Evolutionary conservation across 2,329 filamentous ascomycete species (phyloP).

Genomic region (Escovopsis sp.): DNA sequence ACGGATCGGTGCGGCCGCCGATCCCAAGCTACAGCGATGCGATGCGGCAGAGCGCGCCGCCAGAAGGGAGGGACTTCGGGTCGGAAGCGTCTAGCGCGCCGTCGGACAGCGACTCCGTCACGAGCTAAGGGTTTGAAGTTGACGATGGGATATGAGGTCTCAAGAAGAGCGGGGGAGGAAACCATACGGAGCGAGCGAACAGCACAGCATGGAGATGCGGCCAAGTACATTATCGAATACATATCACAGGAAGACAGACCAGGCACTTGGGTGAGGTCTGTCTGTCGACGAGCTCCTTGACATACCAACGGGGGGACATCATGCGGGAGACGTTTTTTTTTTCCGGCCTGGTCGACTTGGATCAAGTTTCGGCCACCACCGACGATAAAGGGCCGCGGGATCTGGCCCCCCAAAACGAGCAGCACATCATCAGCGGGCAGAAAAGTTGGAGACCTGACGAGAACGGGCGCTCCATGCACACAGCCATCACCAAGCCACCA

Average conservation of each 20-base stretch:
- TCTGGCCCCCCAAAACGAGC: not conserved
- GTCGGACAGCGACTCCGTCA: constrained; percentile 3
- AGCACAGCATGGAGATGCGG: no score
- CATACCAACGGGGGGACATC: no score
- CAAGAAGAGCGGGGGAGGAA: not conserved
- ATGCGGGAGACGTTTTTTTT: no score
- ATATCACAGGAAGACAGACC: not conserved
- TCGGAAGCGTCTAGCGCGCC: constrained; percentile 7
- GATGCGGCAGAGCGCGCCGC: constrained; percentile 32
- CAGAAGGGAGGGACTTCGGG: constrained; percentile 11
- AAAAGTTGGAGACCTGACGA: no score
- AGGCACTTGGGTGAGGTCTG: not conserved
- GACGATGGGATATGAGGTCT: constrained; percentile 1
- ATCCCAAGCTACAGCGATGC: constrained; percentile 77
- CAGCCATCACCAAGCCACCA: no score
- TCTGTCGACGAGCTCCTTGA: not conserved
- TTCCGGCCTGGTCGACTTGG: no score
- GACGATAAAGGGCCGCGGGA: no score
- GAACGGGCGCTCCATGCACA: no score
- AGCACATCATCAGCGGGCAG: constrained; percentile 1
- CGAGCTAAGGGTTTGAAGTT: constrained; percentile 1
- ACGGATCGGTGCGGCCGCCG: constrained; percentile 24
- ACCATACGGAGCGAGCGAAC: no score
- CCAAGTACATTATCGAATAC: no score
- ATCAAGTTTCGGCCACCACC: no score